Evolutionary conservation across 1,284 basidiomycete species (phyloP), one percentile per base, ranked within the genome.

Genomic region (Nidula niveotomentosa): DNA sequence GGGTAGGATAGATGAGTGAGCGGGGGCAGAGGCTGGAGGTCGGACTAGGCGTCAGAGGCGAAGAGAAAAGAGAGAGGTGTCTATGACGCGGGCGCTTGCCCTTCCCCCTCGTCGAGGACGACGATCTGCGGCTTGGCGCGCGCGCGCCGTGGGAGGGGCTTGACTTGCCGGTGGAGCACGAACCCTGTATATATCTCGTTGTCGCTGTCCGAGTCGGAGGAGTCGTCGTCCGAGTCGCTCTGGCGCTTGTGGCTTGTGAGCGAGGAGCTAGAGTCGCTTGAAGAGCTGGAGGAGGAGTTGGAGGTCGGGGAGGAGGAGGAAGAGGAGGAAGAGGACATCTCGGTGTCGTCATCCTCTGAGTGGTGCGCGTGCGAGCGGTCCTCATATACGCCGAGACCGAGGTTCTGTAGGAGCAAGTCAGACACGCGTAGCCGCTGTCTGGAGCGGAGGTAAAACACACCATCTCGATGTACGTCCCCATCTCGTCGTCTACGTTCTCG

Each of bases 331-430:
- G 63, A 66, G 8, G 60, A 63, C 65, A 70, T 69, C 48, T 69
- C 67, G 3, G 66, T 62, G 47, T 71, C 70, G 49, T 69, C 62
- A 46, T 60, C 55, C 30, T 46, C 46, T 13, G 61, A 53, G 18
- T 46, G 59, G 23, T 23, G 23, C 34, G 48, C 54, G 43, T 48
- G 61, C n/a, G 54, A 54, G 34, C 66, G 76, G 43, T 78, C 68
- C 60, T 86, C 82, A 56, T 85, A 85, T 1, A 88, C 74, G 6
- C 86, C 85, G 0, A 88, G 74, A 6, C 85, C 86, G 23, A 88
- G 78, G 58, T 86, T 80, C 85, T 88, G 60, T 44, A 36, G 48
- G 46, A 54, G 45, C 50, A 52, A 45, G 48, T 49, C 18, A 47
- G 56, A 47, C 47, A 45, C 3, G 48, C 35, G 47, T 34, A 47